These are phyloP conservation scores for Eragrostis curvula DNA, from an alignment of 176 grass and related monocot genomes.

Conservation along the genomic window DNA sequence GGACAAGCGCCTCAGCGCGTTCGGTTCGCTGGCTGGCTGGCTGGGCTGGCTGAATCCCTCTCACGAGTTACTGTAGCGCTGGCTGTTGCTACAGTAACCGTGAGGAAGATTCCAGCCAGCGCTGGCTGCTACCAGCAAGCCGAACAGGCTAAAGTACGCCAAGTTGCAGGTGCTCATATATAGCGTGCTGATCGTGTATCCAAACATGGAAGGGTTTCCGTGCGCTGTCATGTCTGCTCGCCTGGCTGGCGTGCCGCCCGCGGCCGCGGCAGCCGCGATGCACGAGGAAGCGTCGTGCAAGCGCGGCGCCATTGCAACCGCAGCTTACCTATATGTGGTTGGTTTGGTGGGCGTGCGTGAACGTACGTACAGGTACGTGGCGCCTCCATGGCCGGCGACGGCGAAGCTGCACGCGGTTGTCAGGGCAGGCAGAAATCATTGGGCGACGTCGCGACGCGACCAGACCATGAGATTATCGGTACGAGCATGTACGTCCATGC, in stretches of 20 bases:
- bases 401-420: slow-evolving; percentile 28
- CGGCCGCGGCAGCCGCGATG: slow-evolving; percentile 12
- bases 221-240: slow-evolving; percentile 36
- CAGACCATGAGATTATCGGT: background rate
- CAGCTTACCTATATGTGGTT: background rate
- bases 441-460: background rate
- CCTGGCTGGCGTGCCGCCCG: slow-evolving; percentile 47
- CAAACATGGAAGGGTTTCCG: background rate
- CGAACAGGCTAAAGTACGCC: no score
- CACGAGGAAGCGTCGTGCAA: slow-evolving; percentile 34
- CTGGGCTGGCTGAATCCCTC: no score
- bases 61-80: no score
- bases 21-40: no score
- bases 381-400: background rate
- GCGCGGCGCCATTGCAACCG: background rate
- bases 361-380: slow-evolving; percentile 10
- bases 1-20: no score
- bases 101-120: no score
- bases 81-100: no score
- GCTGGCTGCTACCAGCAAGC: no score
- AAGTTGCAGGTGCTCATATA: slow-evolving; percentile 30
- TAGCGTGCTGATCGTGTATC: background rate
- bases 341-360: background rate
- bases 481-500: background rate
- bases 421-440: background rate